These are phyloP conservation scores for Camellia oleifera DNA, from an alignment of 179 eudicot genomes.

Conservation along the genomic window DNA sequence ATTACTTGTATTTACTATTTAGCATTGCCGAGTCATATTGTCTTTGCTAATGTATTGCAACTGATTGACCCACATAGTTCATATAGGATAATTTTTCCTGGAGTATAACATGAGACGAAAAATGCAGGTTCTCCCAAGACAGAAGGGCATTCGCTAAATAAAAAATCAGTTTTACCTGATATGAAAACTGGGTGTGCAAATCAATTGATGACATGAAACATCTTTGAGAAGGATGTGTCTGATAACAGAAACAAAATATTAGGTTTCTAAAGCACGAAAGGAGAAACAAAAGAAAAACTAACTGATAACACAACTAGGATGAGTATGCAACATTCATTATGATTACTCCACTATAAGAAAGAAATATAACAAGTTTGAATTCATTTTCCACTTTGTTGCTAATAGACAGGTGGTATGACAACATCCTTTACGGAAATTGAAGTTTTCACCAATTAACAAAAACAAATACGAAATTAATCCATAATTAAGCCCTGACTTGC, in stretches of 20 bases:
- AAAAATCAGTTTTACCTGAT: constrained; percentile 50
- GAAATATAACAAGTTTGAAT: neutral
- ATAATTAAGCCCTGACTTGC: too few relatives aligned
- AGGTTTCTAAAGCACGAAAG: neutral
- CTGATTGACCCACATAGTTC: neutral
- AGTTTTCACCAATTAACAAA: neutral
- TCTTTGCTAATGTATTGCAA: too few relatives aligned
- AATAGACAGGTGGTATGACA: neutral
- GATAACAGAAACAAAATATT: constrained; percentile 23
- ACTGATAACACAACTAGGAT: neutral
- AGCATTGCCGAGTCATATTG: too few relatives aligned
- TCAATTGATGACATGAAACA: constrained; percentile 86
- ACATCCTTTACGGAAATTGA: neutral
- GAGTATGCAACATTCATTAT: neutral
- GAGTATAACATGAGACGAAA: neutral
- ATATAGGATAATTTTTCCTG: neutral
- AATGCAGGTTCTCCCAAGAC: neutral
- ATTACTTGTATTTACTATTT: too few relatives aligned
- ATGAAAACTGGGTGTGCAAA: constrained; percentile 70
- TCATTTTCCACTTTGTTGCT: neutral
- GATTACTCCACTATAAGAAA: neutral
- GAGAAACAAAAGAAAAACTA: neutral
- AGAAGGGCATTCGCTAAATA: neutral
- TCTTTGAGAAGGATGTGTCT: constrained; percentile 90
- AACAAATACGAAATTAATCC: too few relatives aligned